Evolutionary conservation across 2,329 filamentous ascomycete genomes (phyloP).

Genomic region (Triangularia setosa): DNA sequence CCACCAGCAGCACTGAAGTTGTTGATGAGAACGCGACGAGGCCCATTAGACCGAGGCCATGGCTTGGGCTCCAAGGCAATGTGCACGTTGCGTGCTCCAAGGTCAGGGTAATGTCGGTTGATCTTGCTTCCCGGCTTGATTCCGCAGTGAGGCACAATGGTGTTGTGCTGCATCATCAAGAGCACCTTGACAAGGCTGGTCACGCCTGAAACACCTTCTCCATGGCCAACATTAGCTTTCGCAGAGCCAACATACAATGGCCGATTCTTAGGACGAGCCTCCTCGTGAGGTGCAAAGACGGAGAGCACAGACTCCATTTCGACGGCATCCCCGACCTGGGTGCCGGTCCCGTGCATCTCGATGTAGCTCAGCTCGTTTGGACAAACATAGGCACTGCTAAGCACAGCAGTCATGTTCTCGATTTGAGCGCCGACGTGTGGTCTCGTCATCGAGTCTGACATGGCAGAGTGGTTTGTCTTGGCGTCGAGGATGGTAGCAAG

Average conservation of each 20-base stretch:
- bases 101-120: constrained; percentile 27
- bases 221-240: constrained; percentile 35
- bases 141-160: constrained; percentile 25
- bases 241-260: constrained; percentile 29
- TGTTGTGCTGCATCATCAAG: constrained; percentile 27
- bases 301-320: constrained; percentile 61
- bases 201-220: constrained; percentile 32
- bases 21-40: constrained; percentile 51
- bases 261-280: constrained; percentile 26
- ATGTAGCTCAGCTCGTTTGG: constrained; percentile 54
- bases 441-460: constrained; percentile 67
- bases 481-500: constrained; percentile 60
- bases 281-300: constrained; percentile 46
- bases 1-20: constrained; percentile 68
- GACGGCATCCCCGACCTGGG: constrained; percentile 52
- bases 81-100: constrained; percentile 11
- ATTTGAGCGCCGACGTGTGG: constrained; percentile 63
- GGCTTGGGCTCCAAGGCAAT: constrained; percentile 11
- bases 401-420: constrained; percentile 54
- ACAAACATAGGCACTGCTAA: constrained; percentile 55
- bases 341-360: constrained; percentile 62
- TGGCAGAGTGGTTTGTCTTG: constrained; percentile 67
- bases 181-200: constrained; percentile 33
- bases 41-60: neutral
- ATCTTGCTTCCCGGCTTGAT: constrained; percentile 19